Evolutionary conservation across 495 filamentous ascomycete genomes (phyloP).

Genomic region (Penicillium cinerascens): DNA sequence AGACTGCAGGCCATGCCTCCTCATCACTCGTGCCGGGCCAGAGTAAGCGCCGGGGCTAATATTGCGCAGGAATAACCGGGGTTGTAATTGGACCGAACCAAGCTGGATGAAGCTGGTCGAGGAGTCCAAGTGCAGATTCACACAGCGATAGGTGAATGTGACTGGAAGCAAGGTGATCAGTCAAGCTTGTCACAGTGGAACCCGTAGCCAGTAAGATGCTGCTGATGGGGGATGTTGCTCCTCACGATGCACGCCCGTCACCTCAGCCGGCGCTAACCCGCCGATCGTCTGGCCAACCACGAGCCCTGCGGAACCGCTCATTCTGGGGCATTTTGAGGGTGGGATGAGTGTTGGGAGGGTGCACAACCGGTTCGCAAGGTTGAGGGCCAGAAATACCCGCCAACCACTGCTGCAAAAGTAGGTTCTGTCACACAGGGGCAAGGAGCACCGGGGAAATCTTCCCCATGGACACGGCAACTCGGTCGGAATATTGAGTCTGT

Average conservation of each 20-base stretch:
- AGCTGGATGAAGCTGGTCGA: constrained; percentile 3
- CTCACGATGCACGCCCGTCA: constrained; percentile 36
- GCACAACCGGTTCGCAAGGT: background rate
- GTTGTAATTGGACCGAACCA: constrained; percentile 25
- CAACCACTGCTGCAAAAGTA: constrained; percentile 4
- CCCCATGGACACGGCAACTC: background rate
- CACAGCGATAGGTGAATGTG: constrained; percentile 17
- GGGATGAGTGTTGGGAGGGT: background rate
- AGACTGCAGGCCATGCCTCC: constrained; percentile 21
- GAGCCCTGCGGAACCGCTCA: constrained; percentile 31
- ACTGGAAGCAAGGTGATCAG: constrained; percentile 29
- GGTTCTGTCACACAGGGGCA: constrained; percentile 5
- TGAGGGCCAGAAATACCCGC: constrained; percentile 4
- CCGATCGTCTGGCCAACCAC: constrained; percentile 38
- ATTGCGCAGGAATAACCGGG: constrained; percentile 15
- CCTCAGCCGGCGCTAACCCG: constrained; percentile 35
- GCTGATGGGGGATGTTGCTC: constrained; percentile 5
- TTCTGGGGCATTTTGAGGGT: background rate
- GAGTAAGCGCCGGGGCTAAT: constrained; percentile 33
- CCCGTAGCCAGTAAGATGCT: constrained; percentile 15
- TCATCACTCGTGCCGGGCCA: constrained; percentile 22
- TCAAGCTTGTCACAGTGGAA: constrained; percentile 42
- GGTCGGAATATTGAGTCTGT: background rate
- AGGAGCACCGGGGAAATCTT: constrained; percentile 10
- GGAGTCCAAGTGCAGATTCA: constrained; percentile 19